Percentiles rank a stretch among this genome's conserved stretches.
Evolutionary conservation across 257 asterid species (phyloP).

Genomic region (Verbascum thapsus): DNA sequence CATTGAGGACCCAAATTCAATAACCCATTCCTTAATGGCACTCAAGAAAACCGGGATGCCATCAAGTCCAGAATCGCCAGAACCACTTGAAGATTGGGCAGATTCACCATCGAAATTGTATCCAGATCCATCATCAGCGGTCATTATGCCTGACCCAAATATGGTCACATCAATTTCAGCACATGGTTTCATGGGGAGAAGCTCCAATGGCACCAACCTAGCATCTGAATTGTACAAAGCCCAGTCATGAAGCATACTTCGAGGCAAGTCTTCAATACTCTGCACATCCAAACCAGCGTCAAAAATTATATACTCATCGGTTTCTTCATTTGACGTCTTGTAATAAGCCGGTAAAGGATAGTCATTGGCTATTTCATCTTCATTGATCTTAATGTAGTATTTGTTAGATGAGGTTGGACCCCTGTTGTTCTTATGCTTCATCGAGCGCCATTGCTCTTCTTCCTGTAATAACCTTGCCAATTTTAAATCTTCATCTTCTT

Average conservation of each 20-base stretch:
- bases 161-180: constrained; percentile 87
- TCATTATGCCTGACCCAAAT: constrained; percentile 89
- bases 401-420: constrained; percentile 56
- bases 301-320: constrained; percentile 82
- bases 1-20: constrained; percentile 86
- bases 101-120: constrained; percentile 70
- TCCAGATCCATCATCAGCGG: constrained; percentile 90
- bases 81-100: constrained; percentile 56
- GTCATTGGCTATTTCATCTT: constrained; percentile 95
- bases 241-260: constrained; percentile 90
- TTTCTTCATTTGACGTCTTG: constrained; percentile 67
- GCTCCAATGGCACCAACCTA: constrained; percentile 83
- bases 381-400: constrained; percentile 85
- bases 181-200: constrained; percentile 92
- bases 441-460: constrained; percentile 34
- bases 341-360: constrained; percentile 95
- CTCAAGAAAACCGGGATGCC: constrained; percentile 86
- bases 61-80: constrained; percentile 52
- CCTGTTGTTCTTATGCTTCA: constrained; percentile 69
- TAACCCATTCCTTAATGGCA: constrained; percentile 93
- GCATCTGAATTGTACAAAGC: constrained; percentile 92
- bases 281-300: constrained; percentile 60
- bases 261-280: constrained; percentile 67
- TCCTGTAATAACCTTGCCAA: constrained; percentile 73
- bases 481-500: constrained; percentile 66